A percentile compares a stretch with the other conserved stretches of the same genome.
Evolutionary conservation across 305 asterid species (phyloP).

Genomic region (Plantago coronopus): DNA sequence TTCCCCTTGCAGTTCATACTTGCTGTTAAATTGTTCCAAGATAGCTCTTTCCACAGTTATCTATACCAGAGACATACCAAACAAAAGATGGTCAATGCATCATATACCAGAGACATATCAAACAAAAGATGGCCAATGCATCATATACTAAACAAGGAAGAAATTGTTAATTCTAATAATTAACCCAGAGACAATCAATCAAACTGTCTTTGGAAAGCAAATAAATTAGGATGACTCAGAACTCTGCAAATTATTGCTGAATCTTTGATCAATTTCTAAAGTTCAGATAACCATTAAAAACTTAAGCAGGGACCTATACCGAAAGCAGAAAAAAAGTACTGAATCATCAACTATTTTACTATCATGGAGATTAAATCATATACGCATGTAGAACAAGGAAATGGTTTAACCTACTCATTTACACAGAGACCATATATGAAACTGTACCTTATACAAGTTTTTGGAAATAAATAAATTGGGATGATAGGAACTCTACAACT

Average conservation of each 20-base stretch:
- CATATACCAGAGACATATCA: too few species aligned
- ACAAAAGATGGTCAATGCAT: neutral
- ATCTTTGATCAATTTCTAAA: too few species aligned
- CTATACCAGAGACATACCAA: conserved; percentile 39
- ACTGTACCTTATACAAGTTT: neutral
- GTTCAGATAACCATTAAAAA: too few species aligned
- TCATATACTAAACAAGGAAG: too few species aligned
- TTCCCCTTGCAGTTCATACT: conserved; percentile 98
- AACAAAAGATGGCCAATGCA: too few species aligned
- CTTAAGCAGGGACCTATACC: conserved; percentile 41
- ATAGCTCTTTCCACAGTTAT: conserved; percentile 87
- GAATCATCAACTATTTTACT: neutral
- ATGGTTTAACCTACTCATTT: neutral
- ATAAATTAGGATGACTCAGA: too few species aligned
- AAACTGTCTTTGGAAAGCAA: too few species aligned
- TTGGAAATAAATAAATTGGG: neutral
- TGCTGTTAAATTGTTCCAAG: conserved; percentile 95
- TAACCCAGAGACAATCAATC: too few species aligned
- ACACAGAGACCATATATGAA: neutral
- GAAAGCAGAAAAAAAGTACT: conserved; percentile 20
- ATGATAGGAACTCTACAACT: neutral
- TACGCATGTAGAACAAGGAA: neutral
- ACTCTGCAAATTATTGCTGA: too few species aligned
- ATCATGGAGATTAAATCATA: neutral
- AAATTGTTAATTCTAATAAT: too few species aligned